These are phyloP conservation scores for Sesbania bispinosa DNA, from an alignment of 306 rosid genomes.

Conservation along the genomic window DNA sequence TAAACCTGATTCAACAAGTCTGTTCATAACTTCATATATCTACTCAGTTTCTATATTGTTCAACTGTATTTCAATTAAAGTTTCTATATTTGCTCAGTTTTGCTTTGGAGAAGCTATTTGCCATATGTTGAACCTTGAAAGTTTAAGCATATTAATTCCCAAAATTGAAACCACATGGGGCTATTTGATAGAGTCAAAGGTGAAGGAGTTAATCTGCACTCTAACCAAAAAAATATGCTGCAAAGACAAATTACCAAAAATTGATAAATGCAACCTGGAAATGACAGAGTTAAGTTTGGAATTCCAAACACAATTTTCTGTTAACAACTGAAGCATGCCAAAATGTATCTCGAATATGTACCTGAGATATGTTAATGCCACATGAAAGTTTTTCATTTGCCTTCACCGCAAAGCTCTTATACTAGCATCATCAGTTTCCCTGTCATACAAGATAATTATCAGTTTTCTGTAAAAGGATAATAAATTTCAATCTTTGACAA, in stretches of 20 bases:
- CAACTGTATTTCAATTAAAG: background rate
- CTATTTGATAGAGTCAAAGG: background rate
- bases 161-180: background rate
- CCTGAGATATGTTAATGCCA: constrained; percentile 85
- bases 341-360: constrained; percentile 26
- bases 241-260: too few species aligned
- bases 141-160: background rate
- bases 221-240: background rate
- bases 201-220: background rate
- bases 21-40: too few species aligned
- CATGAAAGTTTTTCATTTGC: constrained; percentile 92
- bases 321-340: background rate
- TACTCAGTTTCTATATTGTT: too few species aligned
- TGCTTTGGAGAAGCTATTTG: background rate
- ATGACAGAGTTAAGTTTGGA: too few species aligned
- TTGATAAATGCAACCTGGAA: too few species aligned
- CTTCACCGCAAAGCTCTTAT: constrained; percentile 66
- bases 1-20: background rate
- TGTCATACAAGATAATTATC: constrained; percentile 29
- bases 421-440: constrained; percentile 71
- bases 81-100: background rate
- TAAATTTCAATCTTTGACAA: constrained; percentile 1
- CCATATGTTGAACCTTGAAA: background rate
- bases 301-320: constrained; percentile 7
- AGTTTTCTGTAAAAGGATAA: background rate